Conservation (phyloP, 805 yeast species). For the Cyberlindnera lachancei region DNA sequence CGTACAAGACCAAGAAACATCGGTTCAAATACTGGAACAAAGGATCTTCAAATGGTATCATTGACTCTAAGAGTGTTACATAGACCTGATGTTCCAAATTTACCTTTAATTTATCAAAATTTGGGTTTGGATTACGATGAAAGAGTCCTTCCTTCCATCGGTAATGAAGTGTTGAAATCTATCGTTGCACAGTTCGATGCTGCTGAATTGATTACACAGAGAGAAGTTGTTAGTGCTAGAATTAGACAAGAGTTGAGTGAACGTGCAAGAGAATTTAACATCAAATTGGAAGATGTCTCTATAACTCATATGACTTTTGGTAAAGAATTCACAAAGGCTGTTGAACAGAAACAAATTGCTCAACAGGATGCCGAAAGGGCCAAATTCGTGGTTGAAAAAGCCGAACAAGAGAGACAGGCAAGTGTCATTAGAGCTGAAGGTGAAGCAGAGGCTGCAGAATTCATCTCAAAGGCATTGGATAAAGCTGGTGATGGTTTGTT, state of each 20-base stretch:
- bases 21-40: constrained; percentile 92
- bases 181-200: constrained; percentile 94
- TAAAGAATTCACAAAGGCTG: constrained; percentile 93
- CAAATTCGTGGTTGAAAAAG: constrained; percentile 84
- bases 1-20: constrained; percentile 93
- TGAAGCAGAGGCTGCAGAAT: constrained; percentile 97
- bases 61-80: constrained; percentile 88
- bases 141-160: constrained; percentile 86
- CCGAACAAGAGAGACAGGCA: constrained; percentile 96
- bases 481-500: constrained; percentile 95
- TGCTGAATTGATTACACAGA: constrained; percentile 92
- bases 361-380: constrained; percentile 99
- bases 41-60: constrained; percentile 93
- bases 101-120: constrained; percentile 85
- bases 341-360: constrained; percentile 97
- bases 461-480: constrained; percentile 82
- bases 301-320: constrained; percentile 98
- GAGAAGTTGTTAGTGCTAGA: constrained; percentile 87
- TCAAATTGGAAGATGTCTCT: constrained; percentile 91
- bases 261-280: constrained; percentile 84
- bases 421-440: constrained; percentile 96
- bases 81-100: constrained; percentile 78
- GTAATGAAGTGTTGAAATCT: constrained; percentile 83
- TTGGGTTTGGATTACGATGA: constrained; percentile 94
- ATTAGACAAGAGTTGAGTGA: constrained; percentile 79